Conservation (phyloP, 768 basidiomycete genomes). For the Tubosaeta sp. region DNA sequence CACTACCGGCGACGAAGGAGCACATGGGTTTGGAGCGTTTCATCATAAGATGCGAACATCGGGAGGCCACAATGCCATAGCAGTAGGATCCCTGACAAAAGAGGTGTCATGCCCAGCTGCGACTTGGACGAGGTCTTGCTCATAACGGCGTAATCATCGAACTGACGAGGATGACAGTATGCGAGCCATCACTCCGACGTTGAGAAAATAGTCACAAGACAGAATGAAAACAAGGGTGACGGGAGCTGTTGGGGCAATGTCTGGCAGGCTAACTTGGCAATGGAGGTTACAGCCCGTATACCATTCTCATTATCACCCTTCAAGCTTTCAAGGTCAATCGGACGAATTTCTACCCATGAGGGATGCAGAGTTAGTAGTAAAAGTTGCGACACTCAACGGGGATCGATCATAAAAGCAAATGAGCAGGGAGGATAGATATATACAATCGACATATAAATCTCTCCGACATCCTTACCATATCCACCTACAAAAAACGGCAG, state of each 20-base stretch:
- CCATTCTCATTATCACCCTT: too few relatives aligned
- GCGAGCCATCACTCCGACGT: background rate
- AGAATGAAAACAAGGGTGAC: too few relatives aligned
- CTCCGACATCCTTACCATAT: background rate
- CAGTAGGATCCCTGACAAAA: background rate
- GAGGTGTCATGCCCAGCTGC: background rate
- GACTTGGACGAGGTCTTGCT: background rate
- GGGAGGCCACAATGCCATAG: background rate
- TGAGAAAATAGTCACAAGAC: background rate
- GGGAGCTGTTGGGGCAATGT: too few relatives aligned
- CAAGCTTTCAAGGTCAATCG: too few relatives aligned
- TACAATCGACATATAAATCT: too few relatives aligned
- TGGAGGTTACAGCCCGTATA: too few relatives aligned
- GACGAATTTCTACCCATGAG: too few relatives aligned
- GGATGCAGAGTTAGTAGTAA: too few relatives aligned
- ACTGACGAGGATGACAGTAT: background rate
- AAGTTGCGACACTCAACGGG: background rate
- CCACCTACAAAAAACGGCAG: constrained; percentile 4
- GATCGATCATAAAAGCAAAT: background rate
- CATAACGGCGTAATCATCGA: background rate
- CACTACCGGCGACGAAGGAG: background rate
- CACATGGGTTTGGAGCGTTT: background rate
- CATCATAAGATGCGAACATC: background rate
- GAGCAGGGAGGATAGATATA: background rate
- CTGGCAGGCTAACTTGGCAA: too few relatives aligned